Evolutionary conservation across 2,329 filamentous ascomycete species (phyloP).

Genomic region (Fusarium veterinarium): DNA sequence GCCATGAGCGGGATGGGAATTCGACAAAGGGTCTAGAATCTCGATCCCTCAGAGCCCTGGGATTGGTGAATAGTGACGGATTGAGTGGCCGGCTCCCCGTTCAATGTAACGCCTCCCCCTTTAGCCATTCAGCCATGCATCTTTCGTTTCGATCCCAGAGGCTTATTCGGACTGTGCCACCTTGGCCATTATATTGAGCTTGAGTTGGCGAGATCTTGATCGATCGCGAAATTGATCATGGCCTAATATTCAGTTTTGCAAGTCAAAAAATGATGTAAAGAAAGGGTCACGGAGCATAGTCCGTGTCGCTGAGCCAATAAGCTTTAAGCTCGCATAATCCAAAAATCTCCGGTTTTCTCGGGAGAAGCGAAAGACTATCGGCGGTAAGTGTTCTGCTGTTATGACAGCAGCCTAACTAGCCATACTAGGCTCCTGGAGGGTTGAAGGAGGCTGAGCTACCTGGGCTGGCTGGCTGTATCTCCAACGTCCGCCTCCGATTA

Average conservation of each 20-base stretch:
- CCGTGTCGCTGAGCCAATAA: conserved; percentile 3
- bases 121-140: conserved; percentile 7
- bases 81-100: conserved; percentile 25
- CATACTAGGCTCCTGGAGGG: not conserved
- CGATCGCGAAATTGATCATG: not conserved
- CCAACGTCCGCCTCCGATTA: not conserved
- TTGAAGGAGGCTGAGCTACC: conserved; percentile 13
- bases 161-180: conserved; percentile 12
- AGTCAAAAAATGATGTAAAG: not conserved
- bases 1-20: conserved; percentile 41
- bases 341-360: not conserved
- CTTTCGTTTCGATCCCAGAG: conserved; percentile 13
- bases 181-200: conserved; percentile 12
- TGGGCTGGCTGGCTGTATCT: conserved; percentile 1
- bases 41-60: conserved; percentile 32
- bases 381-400: not conserved
- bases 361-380: not conserved
- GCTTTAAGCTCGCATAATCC: not conserved
- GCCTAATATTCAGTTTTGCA: not conserved
- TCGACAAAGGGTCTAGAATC: conserved; percentile 33
- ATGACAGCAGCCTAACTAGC: not conserved
- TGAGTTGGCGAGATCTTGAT: not conserved
- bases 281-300: not conserved
- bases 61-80: conserved; percentile 17
- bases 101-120: conserved; percentile 14